These are phyloP conservation scores for Eucommia ulmoides DNA, from an alignment of 257 asterid species.

Conservation along the genomic window DNA sequence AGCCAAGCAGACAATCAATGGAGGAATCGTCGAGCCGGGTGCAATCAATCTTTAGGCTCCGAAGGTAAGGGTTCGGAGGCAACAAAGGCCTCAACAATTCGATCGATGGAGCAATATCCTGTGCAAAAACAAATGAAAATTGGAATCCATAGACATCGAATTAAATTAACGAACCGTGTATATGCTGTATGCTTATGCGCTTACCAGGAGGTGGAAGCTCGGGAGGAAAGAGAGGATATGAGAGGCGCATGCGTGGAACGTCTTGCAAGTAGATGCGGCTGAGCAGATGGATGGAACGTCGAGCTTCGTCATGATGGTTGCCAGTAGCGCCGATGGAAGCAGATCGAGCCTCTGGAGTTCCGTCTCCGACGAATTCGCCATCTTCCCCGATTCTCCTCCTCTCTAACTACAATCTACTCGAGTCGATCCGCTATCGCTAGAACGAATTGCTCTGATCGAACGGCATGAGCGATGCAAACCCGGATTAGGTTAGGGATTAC, in stretches of 20 bases:
- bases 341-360: conserved; percentile 28
- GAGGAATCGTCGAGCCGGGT: conserved; percentile 74
- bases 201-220: conserved; percentile 63
- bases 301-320: conserved; percentile 72
- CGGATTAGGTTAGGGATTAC: too few relatives aligned
- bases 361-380: conserved; percentile 31
- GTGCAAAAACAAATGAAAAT: conserved; percentile 2
- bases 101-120: conserved; percentile 71
- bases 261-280: conserved; percentile 70
- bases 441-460: too few relatives aligned
- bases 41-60: conserved; percentile 73
- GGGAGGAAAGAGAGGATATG: conserved; percentile 56
- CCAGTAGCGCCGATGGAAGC: conserved; percentile 70
- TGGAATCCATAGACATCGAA: too few relatives aligned
- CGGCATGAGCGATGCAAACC: too few relatives aligned
- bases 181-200: background rate
- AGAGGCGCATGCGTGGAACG: conserved; percentile 55
- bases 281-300: conserved; percentile 78
- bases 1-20: conserved; percentile 41
- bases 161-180: too few relatives aligned
- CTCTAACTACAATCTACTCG: too few relatives aligned
- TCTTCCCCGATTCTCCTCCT: conserved; percentile 7
- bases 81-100: conserved; percentile 58
- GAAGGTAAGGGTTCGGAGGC: conserved; percentile 49
- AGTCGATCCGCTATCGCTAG: too few relatives aligned